phyloP scores from a whole-genome alignment of 2,329 filamentous ascomycete genomes.

The Teratosphaeria zuluensis region DNA sequence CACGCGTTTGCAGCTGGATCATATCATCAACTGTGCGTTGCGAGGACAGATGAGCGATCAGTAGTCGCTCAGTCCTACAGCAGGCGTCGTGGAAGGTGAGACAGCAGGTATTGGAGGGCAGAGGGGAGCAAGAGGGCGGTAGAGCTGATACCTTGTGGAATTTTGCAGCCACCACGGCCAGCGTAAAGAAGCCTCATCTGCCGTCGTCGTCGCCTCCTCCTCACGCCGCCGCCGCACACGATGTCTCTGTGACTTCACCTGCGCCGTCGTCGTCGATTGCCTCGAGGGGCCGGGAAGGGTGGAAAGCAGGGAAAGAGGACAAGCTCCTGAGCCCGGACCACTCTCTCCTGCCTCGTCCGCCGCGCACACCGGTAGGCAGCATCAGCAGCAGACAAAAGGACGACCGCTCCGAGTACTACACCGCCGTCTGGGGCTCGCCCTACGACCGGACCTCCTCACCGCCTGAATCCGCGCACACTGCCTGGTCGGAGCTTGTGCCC shows the following conservation, averaged over 20 bases:
- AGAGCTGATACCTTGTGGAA: background rate
- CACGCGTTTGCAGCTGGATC: background rate
- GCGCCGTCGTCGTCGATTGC: background rate
- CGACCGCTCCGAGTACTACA: conserved; percentile 37
- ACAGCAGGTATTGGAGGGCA: background rate
- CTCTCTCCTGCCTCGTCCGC: conserved; percentile 14
- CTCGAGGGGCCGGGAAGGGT: conserved; percentile 2
- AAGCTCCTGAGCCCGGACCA: conserved; percentile 11
- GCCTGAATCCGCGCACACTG: conserved; percentile 22
- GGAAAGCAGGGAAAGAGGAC: background rate
- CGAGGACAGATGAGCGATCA: conserved; percentile 5
- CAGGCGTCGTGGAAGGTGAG: conserved; percentile 7
- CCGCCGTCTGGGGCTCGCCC: conserved; percentile 85
- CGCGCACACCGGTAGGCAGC: conserved; percentile 20
- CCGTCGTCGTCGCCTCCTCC: conserved; percentile 10
- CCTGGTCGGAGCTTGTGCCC: conserved; percentile 19
- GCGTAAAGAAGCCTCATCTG: background rate
- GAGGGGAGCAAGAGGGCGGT: background rate
- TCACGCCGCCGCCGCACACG: background rate
- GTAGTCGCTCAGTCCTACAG: conserved; percentile 5
- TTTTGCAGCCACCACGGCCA: conserved; percentile 4
- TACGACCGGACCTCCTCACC: conserved; percentile 57
- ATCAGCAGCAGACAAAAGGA: conserved; percentile 14
- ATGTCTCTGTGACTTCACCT: conserved; percentile 5
- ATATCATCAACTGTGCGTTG: background rate